Evolutionary conservation across 768 basidiomycete species (phyloP), one percentile per base, ranked within the genome.

Genomic region (Boletus rubescentipes): DNA sequence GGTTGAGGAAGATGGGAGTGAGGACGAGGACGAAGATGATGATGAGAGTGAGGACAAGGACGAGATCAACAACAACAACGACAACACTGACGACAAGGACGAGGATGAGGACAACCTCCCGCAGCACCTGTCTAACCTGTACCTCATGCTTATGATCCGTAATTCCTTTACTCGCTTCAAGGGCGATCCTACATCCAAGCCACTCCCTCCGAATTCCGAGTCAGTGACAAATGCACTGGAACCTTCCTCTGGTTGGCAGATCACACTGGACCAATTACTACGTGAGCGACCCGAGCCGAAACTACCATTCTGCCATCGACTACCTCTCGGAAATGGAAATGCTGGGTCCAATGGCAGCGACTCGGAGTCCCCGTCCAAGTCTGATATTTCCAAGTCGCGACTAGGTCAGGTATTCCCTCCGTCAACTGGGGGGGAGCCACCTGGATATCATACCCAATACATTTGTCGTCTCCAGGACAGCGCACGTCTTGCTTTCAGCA

Each of bases 401-500:
- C 21, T 40, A 21, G 11, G 39, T 20, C 23, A 29, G 16, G 8
- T 42, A 42, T 29, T 42, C 26, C 3, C 16, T 42, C 26, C 29
- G 9, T 11, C 7, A 2, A 5, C 26, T 0, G 9, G 23, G 7
- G 12, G 7, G 2, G 14, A 1, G 7, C 5, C 20, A 6, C 7
- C 26, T 16, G 15, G 15, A n/a, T n/a, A 29, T 4, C 26, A 42
- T 5, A 16, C 5, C 0, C 8, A n/a, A 29, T 42, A 42, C 16
- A 8, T 29, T 4, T 3, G 26, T 29, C 41, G 15, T 15, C 41
- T 42, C 14, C 20, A n/a, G 4, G 9, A 16, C 9, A 42, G 41
- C 9, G 9, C 41, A 14, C 12, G 6, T 4, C 21, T 23, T 5
- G 20, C 12, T 8, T 5, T 20, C 12, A 10, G 3, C 3, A 14